Percentiles rank a stretch among this genome's conserved stretches.
Evolutionary conservation across 2,329 filamentous ascomycete genomes (phyloP).

Genomic region (Purpureocillium lavendulum): DNA sequence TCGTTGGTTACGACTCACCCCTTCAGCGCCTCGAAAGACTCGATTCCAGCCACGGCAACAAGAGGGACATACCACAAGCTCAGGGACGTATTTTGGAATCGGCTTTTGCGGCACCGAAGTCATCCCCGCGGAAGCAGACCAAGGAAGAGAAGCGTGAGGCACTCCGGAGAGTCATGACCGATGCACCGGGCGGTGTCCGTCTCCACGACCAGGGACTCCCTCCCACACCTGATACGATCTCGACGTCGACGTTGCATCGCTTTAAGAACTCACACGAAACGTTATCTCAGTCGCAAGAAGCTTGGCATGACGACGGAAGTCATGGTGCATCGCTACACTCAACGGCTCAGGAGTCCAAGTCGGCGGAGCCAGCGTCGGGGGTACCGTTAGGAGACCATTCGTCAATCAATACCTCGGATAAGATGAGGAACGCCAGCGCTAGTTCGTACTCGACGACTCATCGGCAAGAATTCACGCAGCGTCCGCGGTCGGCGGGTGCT

Average conservation of each 20-base stretch:
- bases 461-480: conserved; percentile 17
- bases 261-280: conserved; percentile 44
- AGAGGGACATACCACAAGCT: conserved; percentile 20
- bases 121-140: conserved; percentile 14
- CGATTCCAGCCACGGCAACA: conserved; percentile 18
- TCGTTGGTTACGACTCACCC: conserved; percentile 20
- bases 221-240: conserved; percentile 52
- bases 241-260: conserved; percentile 43
- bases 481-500: conserved; percentile 39
- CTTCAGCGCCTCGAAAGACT: conserved; percentile 41
- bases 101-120: conserved; percentile 8
- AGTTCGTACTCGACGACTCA: conserved; percentile 4
- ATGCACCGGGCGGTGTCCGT: conserved; percentile 30
- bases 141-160: conserved; percentile 41
- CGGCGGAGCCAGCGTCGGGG: conserved; percentile 2
- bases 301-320: conserved; percentile 19
- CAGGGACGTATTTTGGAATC: conserved; percentile 11
- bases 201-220: conserved; percentile 38
- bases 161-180: conserved; percentile 39
- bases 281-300: conserved; percentile 22
- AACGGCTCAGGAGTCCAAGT: conserved; percentile 11
- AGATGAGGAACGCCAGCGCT: background rate
- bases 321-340: conserved; percentile 21
- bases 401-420: background rate
- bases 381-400: background rate